Percentiles rank a stretch among this genome's conserved stretches.
Evolutionary conservation across 2,329 filamentous ascomycete species (phyloP).

Genomic region (Juglanconis oblonga): DNA sequence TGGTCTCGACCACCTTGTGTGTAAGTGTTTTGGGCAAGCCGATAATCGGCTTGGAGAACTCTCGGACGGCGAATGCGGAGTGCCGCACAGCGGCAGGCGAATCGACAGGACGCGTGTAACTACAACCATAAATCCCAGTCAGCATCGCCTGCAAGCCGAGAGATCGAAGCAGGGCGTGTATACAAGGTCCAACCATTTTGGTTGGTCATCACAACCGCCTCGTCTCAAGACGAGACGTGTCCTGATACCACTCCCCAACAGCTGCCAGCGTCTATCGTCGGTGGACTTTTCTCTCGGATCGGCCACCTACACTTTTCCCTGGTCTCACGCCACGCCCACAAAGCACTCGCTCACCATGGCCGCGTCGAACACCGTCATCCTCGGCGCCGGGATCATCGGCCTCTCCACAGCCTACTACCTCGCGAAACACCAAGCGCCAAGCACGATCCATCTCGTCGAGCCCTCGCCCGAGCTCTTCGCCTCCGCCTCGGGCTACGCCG

Average conservation of each 20-base stretch:
- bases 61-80: no score
- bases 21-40: no score
- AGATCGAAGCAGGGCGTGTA: neutral
- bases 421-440: conserved; percentile 42
- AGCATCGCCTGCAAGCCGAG: neutral
- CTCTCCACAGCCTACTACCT: conserved; percentile 72
- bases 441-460: conserved; percentile 46
- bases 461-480: conserved; percentile 57
- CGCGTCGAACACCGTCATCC: conserved; percentile 54
- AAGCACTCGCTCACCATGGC: conserved; percentile 40
- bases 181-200: no score
- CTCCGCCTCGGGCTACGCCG: conserved; percentile 72
- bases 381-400: conserved; percentile 70
- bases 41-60: no score
- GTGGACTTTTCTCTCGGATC: neutral
- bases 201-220: neutral
- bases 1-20: no score
- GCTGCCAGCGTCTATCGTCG: neutral
- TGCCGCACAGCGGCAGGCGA: no score
- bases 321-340: no score
- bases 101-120: neutral
- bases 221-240: neutral
- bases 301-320: no score
- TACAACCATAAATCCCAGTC: neutral
- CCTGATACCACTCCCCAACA: neutral